phyloP scores from a whole-genome alignment of 148 eudicot species.

The Silene conica region DNA sequence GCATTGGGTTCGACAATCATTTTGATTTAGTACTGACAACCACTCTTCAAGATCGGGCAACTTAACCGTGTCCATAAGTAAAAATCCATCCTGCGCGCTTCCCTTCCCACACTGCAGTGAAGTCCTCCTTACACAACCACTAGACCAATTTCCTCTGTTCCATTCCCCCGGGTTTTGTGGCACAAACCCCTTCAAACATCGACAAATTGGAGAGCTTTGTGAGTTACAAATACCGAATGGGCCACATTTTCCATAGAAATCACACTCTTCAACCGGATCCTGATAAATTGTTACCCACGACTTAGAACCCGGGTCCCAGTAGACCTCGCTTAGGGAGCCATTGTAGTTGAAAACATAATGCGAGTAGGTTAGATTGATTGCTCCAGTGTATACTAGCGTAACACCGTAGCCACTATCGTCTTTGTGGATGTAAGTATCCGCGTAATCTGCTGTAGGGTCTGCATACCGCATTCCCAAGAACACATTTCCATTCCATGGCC shows the following conservation, averaged over 20 bases:
- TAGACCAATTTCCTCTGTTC: slow-evolving; percentile 40
- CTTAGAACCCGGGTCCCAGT: slow-evolving; percentile 16
- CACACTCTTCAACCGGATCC: slow-evolving; percentile 27
- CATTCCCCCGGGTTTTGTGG: slow-evolving; percentile 40
- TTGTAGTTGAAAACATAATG: slow-evolving; percentile 5
- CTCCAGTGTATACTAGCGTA: not conserved
- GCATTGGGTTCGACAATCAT: slow-evolving; percentile 32
- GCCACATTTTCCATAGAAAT: slow-evolving; percentile 50
- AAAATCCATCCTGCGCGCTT: slow-evolving; percentile 34
- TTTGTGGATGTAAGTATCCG: not conserved
- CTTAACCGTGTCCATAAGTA: slow-evolving; percentile 27
- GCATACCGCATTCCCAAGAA: slow-evolving; percentile 9
- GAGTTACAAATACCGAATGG: slow-evolving; percentile 50
- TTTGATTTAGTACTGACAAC: not conserved
- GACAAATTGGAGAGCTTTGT: slow-evolving; percentile 33
- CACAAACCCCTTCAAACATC: slow-evolving; percentile 47
- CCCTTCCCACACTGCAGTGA: slow-evolving; percentile 31
- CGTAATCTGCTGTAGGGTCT: not conserved
- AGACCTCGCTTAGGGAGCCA: slow-evolving; percentile 17
- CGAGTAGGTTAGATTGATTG: not conserved
- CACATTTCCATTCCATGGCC: slow-evolving; percentile 1
- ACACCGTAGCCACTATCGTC: not conserved
- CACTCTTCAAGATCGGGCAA: slow-evolving; percentile 25
- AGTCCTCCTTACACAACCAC: slow-evolving; percentile 45
- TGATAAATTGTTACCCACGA: slow-evolving; percentile 11